Conservation (phyloP, 2,329 filamentous ascomycete species). For the Graphilbum fragrans region DNA sequence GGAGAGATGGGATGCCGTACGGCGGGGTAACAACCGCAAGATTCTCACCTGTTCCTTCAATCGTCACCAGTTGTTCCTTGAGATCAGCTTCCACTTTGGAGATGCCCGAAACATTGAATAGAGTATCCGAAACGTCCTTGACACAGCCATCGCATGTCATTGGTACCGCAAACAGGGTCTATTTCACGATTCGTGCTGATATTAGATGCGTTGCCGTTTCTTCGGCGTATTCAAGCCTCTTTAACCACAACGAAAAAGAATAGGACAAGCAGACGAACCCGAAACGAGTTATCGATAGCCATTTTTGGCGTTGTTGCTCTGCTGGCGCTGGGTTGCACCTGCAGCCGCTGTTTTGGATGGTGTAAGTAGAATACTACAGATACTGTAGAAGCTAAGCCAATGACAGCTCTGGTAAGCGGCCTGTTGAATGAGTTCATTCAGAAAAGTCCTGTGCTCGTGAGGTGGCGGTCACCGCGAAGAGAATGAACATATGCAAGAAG, state of each 20-base stretch:
- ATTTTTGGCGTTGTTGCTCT: slow-evolving; percentile 15
- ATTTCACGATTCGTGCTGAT: slow-evolving; percentile 7
- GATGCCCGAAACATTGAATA: slow-evolving; percentile 69
- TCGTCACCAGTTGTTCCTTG: slow-evolving; percentile 68
- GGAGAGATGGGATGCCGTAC: not conserved
- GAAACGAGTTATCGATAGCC: slow-evolving; percentile 32
- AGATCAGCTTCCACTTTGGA: slow-evolving; percentile 73
- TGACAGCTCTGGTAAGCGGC: no score
- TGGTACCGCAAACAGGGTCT: slow-evolving; percentile 92
- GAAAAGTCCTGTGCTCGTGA: no score
- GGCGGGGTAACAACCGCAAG: not conserved
- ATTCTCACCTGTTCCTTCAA: slow-evolving; percentile 65
- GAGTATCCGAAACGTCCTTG: slow-evolving; percentile 68
- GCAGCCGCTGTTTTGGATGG: no score
- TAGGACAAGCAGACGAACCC: slow-evolving; percentile 19
- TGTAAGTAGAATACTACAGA: not conserved
- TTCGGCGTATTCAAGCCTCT: not conserved
- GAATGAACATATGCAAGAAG: no score
- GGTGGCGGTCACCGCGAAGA: no score
- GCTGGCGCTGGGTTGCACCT: no score
- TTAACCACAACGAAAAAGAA: not conserved
- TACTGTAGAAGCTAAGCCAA: no score
- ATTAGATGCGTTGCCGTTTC: not conserved
- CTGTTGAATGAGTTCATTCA: no score
- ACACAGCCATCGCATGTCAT: slow-evolving; percentile 86